Evolutionary conservation across 257 asterid species (phyloP).

Genomic region (Capsicum chinense): DNA sequence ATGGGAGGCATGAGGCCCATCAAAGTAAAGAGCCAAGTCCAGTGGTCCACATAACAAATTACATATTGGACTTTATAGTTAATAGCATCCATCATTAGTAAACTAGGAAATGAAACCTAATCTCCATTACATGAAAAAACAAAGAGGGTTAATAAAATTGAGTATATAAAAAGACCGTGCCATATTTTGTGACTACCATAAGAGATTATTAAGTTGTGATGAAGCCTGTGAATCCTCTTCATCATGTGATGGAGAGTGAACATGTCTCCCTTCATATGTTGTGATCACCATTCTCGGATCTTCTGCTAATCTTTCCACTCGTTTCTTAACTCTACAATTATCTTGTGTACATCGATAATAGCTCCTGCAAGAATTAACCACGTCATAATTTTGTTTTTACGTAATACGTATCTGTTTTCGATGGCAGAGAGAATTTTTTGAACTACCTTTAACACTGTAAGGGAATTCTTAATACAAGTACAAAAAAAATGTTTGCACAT

Average conservation of each 20-base stretch:
- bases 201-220: conserved; percentile 58
- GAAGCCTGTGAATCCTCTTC: conserved; percentile 67
- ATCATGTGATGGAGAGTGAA: conserved; percentile 80
- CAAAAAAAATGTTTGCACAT: no score
- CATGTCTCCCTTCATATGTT: conserved; percentile 91
- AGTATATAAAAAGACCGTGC: neutral
- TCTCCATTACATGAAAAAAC: neutral
- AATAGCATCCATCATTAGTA: neutral
- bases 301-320: conserved; percentile 85
- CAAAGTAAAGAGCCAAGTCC: conserved; percentile 13
- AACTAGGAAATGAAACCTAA: conserved; percentile 9
- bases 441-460: neutral
- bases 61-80: neutral
- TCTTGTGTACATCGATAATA: conserved; percentile 92
- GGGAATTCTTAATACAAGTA: neutral
- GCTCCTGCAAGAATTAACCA: conserved; percentile 56
- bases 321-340: conserved; percentile 84
- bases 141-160: conserved; percentile 16
- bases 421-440: neutral
- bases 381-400: neutral
- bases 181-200: conserved; percentile 50
- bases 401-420: neutral
- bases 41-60: neutral
- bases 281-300: conserved; percentile 98
- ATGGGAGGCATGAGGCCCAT: neutral